Evolutionary conservation across 306 rosid species (phyloP), one percentile per base, ranked within the genome.

Genomic region (Cucurbita ficifolia): DNA sequence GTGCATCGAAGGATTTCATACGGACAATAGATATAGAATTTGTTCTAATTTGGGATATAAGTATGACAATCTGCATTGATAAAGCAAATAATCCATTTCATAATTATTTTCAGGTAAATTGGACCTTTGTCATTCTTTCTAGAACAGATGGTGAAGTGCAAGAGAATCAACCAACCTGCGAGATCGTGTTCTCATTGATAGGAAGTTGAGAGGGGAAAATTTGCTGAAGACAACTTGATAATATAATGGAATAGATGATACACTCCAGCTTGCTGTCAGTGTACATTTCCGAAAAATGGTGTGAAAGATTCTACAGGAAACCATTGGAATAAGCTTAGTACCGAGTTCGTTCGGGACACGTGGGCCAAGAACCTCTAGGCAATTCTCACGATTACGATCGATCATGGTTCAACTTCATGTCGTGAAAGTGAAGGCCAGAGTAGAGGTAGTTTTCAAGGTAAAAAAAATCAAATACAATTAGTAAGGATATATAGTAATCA

Each of bases 1-100:
- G 86, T 45, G 81, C 70, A 48, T 92, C 95, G 68, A 65, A 67
- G 56, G 95, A 90, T 79, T 82, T 88, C 80, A 90, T 84, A 53
- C 86, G 92, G 74, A 81, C 89, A 76, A 92, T 54, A 56, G 98
- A 83, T 90, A 92, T 87, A 75, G 92, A 92, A 80, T 92, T 92
- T 83, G 90, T 90, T 86, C 87, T 86, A 74, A 92, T 92, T 81
- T 92, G 98, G 80, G 95, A 87, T 72, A 87, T 60, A 76, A 92
- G 79, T 54, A 84, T 80, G 79, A 88, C 83, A 80, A 87, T 86
- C 98, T 92, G 89, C 81, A 82, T 71, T 36, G 62, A 74, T 73
- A 77, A 74, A 72, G 82, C 56, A 50, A 81, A 17, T 45, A 72
- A 81, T 77, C 36, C 49, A 79, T 57, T 76, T 46, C 59, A 68